These are phyloP conservation scores for Ramicandelaber brevisporus DNA, from an alignment of 192 early-diverging fungal genomes.

Conservation along the genomic window DNA sequence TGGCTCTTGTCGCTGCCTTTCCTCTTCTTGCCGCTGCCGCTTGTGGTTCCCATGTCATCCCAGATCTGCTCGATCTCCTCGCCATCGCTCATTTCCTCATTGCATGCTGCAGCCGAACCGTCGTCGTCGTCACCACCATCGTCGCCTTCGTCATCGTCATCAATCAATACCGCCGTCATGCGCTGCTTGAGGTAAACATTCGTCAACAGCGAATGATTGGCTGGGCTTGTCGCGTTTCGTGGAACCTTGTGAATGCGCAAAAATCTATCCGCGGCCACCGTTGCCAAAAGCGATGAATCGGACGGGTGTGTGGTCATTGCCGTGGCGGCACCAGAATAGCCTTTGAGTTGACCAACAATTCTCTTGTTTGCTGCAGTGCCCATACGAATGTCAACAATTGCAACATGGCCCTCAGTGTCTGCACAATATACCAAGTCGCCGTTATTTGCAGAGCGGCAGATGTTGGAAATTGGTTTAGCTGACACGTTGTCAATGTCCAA, in stretches of 20 bases:
- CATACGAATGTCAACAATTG: constrained; percentile 27
- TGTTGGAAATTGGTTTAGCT: constrained; percentile 21
- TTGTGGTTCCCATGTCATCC: constrained; percentile 21
- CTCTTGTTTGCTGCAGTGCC: constrained; percentile 38
- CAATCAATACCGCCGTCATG: constrained; percentile 34
- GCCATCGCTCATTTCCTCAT: constrained; percentile 8
- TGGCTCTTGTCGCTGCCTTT: constrained; percentile 3
- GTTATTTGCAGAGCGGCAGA: constrained; percentile 13
- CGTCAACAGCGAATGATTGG: constrained; percentile 17
- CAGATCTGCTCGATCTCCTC: constrained; percentile 40
- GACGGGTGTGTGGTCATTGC: constrained; percentile 4
- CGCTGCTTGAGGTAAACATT: constrained; percentile 60
- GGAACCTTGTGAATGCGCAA: constrained; percentile 55
- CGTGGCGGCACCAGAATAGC: constrained; percentile 27
- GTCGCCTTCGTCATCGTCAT: constrained; percentile 17
- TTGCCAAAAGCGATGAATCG: constrained; percentile 16
- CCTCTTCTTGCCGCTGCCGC: not conserved
- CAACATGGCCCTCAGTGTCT: constrained; percentile 29
- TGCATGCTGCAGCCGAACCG: constrained; percentile 1
- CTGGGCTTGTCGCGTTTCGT: constrained; percentile 15
- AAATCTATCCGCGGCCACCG: constrained; percentile 49
- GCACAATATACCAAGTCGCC: constrained; percentile 32
- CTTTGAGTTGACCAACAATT: constrained; percentile 10
- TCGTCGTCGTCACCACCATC: constrained; percentile 3
- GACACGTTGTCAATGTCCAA: constrained; percentile 38